Evolutionary conservation across 1,139 yeast species (phyloP), one percentile per base, ranked within the genome.

Genomic region (Zygoascus meyerae): DNA sequence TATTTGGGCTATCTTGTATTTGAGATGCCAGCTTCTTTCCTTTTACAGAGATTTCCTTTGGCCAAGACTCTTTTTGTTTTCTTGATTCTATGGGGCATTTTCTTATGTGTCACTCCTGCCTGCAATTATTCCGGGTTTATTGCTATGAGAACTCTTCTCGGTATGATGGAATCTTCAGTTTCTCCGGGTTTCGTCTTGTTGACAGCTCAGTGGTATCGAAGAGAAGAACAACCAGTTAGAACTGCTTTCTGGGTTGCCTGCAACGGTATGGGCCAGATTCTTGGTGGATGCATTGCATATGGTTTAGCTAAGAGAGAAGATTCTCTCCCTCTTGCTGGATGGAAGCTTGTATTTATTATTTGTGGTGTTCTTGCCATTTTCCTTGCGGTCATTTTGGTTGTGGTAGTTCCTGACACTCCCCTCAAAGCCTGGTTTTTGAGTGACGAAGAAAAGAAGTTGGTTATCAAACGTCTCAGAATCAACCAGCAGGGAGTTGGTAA

Each of bases 251-350:
- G 74, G 67, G 75, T 75, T 45, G 73, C 78, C 12, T 74, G 68
- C 50, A 76, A 77, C 66, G 83, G 83, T 34, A 55, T 75, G 8
- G 82, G 81, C 18, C 69, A 71, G 26, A 67, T 77, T n/a, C 49
- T 77, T 15, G 82, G 81, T 41, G 78, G 78, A 6, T 64, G 72
- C 15, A 68, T 78, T 45, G 77, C 80, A 0, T 76, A 73, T 56
- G 78, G 77, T 30, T 64, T 74, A 11, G 44, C 39, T 8, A 34
- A 34, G 65, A 64, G 29, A 52, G 43, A 4, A 54, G 66, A 47
- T 64, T 60, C 42, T 65, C 62, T 29, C 50, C 64, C 21, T 47
- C 60, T 10, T 65, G 57, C 9, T 68, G 74, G 41, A 18, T 76
- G 80, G 81, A 71, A 69, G 52, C 68, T 73, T 45, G 67, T 75